Conservation (phyloP, 1,284 basidiomycete species). For the Retiboletus flavoniger region DNA sequence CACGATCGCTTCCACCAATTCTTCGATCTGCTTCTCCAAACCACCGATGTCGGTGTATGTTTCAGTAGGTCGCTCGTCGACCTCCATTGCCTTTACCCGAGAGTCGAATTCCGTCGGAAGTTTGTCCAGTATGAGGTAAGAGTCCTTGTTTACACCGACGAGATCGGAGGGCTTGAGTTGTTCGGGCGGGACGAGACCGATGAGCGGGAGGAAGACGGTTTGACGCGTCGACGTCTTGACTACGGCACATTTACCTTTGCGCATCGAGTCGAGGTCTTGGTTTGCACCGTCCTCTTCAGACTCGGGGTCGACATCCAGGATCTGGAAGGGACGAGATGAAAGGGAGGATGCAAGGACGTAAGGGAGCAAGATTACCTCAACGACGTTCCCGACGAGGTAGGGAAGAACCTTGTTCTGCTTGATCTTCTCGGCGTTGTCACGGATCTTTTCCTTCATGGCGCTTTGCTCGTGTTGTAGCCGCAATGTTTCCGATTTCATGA, state of each 20-base stretch:
- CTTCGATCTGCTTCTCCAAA: constrained; percentile 99
- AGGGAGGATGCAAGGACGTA: constrained; percentile 1
- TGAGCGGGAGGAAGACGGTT: constrained; percentile 97
- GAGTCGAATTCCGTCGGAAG: constrained; percentile 98
- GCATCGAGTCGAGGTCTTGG: constrained; percentile 90
- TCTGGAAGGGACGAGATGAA: constrained; percentile 46
- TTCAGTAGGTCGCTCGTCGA: constrained; percentile 98
- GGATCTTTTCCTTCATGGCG: constrained; percentile 97
- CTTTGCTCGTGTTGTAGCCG: constrained; percentile 92
- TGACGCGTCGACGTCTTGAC: constrained; percentile 98
- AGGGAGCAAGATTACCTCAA: constrained; percentile 63
- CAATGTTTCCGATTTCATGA: constrained; percentile 92
- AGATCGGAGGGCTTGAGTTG: constrained; percentile 89
- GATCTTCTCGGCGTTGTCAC: constrained; percentile 97
- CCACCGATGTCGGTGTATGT: constrained; percentile 98
- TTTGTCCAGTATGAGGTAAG: constrained; percentile 96
- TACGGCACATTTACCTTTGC: constrained; percentile 96
- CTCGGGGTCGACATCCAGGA: constrained; percentile 93
- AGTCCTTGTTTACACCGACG: constrained; percentile 99
- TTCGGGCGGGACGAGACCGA: constrained; percentile 93
- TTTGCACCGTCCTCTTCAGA: constrained; percentile 92
- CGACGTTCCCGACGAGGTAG: constrained; percentile 97
- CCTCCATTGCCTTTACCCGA: constrained; percentile 99
- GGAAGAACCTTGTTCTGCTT: constrained; percentile 99
- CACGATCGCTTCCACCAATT: constrained; percentile 94